These are phyloP conservation scores for Pseudopediastrum boryanum DNA, from an alignment of 139 green algal species.

Conservation along the genomic window DNA sequence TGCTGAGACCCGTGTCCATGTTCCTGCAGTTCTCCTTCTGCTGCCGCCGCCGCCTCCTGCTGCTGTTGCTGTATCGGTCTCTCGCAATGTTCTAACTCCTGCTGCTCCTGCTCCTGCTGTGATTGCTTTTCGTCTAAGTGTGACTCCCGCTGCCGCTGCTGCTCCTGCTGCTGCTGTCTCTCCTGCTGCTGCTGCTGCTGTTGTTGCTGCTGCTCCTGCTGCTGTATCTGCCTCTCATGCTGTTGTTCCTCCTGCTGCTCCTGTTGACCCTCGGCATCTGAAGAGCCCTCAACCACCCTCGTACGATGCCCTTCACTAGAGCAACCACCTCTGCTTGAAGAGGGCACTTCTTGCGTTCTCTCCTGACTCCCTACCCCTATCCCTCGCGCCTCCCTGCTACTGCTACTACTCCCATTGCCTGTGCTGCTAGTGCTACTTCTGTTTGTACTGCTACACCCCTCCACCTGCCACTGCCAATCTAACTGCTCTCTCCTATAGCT, in stretches of 20 bases:
- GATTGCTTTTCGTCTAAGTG: no score
- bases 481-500: conserved; percentile 22
- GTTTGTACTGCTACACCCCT: no score
- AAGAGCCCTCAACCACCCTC: conserved; percentile 15
- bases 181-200: background rate
- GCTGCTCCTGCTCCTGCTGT: no score
- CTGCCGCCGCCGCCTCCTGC: no score
- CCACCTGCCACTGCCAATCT: conserved; percentile 5
- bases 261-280: background rate
- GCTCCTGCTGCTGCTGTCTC: background rate
- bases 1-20: no score
- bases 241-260: background rate
- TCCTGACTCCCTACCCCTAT: background rate
- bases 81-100: no score
- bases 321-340: conserved; percentile 13
- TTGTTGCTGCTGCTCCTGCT: background rate
- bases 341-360: background rate
- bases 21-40: no score
- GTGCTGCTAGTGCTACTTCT: no score
- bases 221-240: background rate
- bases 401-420: no score
- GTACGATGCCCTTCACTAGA: background rate
- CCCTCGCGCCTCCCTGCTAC: no score
- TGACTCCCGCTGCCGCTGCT: no score
- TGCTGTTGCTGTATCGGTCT: no score